Conservation (phyloP, 2,329 filamentous ascomycete genomes). For the Ascochyta viciae-villosae region DNA sequence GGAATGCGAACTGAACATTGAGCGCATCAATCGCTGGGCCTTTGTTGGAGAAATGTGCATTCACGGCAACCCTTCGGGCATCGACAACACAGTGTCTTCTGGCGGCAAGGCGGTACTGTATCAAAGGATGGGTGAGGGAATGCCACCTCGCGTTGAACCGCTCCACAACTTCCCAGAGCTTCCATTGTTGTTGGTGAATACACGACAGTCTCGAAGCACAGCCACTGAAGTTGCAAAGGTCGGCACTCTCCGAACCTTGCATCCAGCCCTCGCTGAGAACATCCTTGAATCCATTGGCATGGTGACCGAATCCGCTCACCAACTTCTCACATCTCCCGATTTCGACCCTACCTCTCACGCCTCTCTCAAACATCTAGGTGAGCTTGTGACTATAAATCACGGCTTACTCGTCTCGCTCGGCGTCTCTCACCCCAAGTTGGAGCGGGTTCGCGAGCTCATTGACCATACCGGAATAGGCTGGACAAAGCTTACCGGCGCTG, state of each 20-base stretch:
- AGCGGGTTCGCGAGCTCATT: slow-evolving; percentile 83
- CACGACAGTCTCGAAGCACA: slow-evolving; percentile 85
- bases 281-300: slow-evolving; percentile 88
- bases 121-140: slow-evolving; percentile 77
- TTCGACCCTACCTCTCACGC: slow-evolving; percentile 72
- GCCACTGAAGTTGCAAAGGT: slow-evolving; percentile 88
- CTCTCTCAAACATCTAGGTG: slow-evolving; percentile 76
- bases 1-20: slow-evolving; percentile 88
- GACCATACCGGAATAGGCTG: slow-evolving; percentile 90
- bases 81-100: slow-evolving; percentile 95
- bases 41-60: slow-evolving; percentile 98
- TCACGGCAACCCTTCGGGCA: slow-evolving; percentile 93
- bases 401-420: slow-evolving; percentile 89
- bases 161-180: slow-evolving; percentile 91
- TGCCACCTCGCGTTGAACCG: slow-evolving; percentile 77
- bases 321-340: slow-evolving; percentile 63
- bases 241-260: slow-evolving; percentile 69
- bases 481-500: slow-evolving; percentile 96
- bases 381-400: slow-evolving; percentile 93
- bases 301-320: slow-evolving; percentile 66
- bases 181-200: slow-evolving; percentile 88
- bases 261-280: slow-evolving; percentile 78
- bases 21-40: slow-evolving; percentile 96
- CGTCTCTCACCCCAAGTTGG: slow-evolving; percentile 91
- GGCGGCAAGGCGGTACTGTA: slow-evolving; percentile 95